A percentile compares a stretch with the other conserved stretches of the same genome.
Evolutionary conservation across 495 filamentous ascomycete genomes (phyloP).

Genomic region (Neurospora cerealis): DNA sequence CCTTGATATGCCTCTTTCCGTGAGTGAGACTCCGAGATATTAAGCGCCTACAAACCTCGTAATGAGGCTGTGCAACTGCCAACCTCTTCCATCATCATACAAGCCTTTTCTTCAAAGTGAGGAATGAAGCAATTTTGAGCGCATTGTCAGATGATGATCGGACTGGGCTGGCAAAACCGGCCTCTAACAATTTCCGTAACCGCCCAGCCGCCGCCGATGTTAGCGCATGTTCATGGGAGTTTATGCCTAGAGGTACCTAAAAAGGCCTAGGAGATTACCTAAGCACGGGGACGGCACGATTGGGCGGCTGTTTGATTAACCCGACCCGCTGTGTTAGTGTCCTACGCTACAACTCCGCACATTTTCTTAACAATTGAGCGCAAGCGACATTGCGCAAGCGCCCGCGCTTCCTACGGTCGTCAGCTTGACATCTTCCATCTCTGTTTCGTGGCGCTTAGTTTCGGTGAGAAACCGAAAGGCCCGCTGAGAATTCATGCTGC

Average conservation of each 20-base stretch:
- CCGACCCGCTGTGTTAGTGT: slow-evolving; percentile 1
- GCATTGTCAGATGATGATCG: background rate
- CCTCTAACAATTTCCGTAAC: slow-evolving; percentile 19
- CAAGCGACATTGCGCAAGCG: background rate
- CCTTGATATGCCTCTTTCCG: background rate
- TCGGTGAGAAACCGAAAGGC: background rate
- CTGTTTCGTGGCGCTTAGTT: background rate
- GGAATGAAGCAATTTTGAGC: background rate
- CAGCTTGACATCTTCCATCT: background rate
- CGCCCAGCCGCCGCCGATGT: slow-evolving; percentile 4
- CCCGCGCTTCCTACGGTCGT: slow-evolving; percentile 5
- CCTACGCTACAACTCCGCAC: background rate
- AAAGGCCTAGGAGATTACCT: background rate
- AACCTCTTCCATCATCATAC: background rate
- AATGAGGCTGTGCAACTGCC: background rate
- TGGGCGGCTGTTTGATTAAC: background rate
- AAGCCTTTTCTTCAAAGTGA: background rate
- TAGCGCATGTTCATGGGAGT: background rate
- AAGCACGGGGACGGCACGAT: background rate
- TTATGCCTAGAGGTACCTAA: background rate
- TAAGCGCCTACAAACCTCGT: background rate
- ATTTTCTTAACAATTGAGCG: background rate
- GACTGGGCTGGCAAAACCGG: slow-evolving; percentile 6
- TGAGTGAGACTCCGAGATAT: background rate
- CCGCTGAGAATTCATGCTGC: background rate